A percentile compares a stretch with the other conserved stretches of the same genome.
phyloP scores from a whole-genome alignment of 2,329 filamentous ascomycete genomes.

The Daldinia sp. region DNA sequence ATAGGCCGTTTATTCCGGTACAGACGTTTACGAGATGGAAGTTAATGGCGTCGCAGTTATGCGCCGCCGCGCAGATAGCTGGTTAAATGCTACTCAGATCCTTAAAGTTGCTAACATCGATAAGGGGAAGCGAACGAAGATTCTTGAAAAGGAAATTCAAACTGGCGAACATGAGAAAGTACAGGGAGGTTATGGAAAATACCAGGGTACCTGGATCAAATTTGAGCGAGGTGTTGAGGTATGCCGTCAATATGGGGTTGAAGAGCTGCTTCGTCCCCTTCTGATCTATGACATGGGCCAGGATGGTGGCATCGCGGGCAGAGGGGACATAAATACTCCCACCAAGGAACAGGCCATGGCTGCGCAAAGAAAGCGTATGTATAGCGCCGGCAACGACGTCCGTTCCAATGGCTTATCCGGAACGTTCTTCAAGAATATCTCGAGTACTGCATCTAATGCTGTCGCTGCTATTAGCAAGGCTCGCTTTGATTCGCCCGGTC shows the following conservation, averaged over 20 bases:
- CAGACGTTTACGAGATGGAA: constrained; percentile 98
- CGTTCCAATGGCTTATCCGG: constrained; percentile 74
- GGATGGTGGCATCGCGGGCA: constrained; percentile 75
- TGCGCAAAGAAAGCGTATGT: constrained; percentile 89
- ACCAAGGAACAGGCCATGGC: constrained; percentile 99
- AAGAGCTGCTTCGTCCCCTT: constrained; percentile 77
- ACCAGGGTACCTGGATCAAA: constrained; percentile 98
- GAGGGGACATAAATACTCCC: constrained; percentile 86
- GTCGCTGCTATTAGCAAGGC: constrained; percentile 98
- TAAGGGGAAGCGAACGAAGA: constrained; percentile 97
- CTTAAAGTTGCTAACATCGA: constrained; percentile 97
- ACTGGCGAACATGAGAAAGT: constrained; percentile 98
- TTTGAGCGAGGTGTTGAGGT: constrained; percentile 93
- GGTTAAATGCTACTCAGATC: constrained; percentile 98
- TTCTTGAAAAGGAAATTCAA: constrained; percentile 96
- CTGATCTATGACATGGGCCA: constrained; percentile 83
- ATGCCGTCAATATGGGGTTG: constrained; percentile 80
- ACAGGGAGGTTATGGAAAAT: constrained; percentile 97
- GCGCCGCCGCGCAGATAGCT: constrained; percentile 92
- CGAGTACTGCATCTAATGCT: constrained; percentile 88
- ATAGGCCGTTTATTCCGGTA: constrained; percentile 89
- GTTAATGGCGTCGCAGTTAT: constrained; percentile 93
- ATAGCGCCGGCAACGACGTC: constrained; percentile 76
- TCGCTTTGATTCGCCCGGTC: constrained; percentile 85
- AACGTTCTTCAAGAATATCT: constrained; percentile 98